A percentile compares a stretch with the other conserved stretches of the same genome.
phyloP scores from a whole-genome alignment of 2,329 filamentous ascomycete genomes.

The Phyllosticta capitalensis region DNA sequence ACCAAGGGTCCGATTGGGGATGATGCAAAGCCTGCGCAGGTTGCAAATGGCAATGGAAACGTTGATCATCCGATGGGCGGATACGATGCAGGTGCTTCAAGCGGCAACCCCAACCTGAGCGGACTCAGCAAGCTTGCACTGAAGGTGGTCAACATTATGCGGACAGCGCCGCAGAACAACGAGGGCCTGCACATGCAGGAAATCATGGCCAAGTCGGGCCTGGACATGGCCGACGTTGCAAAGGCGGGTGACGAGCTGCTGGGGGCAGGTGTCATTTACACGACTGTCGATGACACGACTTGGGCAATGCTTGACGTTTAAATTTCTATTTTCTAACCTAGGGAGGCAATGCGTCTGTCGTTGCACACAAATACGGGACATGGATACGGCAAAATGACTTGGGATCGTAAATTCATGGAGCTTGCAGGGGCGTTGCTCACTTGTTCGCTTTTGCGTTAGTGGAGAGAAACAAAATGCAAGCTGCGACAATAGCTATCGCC shows the following conservation, averaged over 20 bases:
- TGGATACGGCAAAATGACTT: background rate
- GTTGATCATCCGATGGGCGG: conserved; percentile 17
- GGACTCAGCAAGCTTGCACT: conserved; percentile 44
- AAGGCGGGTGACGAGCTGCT: conserved; percentile 75
- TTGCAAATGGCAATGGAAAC: conserved; percentile 4
- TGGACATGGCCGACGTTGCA: conserved; percentile 62
- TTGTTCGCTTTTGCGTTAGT: conserved; percentile 21
- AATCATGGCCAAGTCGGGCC: conserved; percentile 55
- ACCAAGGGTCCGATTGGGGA: conserved; percentile 54
- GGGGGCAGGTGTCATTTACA: conserved; percentile 66
- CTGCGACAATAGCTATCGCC: conserved; percentile 30
- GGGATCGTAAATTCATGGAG: background rate
- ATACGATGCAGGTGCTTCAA: background rate
- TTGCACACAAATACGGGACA: background rate
- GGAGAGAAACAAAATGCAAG: conserved; percentile 33
- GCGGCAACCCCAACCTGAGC: conserved; percentile 14
- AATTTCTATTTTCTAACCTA: background rate
- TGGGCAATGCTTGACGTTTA: conserved; percentile 73
- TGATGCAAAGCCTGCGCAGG: conserved; percentile 25
- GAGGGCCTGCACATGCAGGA: conserved; percentile 77
- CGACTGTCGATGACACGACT: conserved; percentile 86
- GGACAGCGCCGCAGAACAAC: conserved; percentile 57
- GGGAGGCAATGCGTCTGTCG: background rate
- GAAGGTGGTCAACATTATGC: conserved; percentile 63
- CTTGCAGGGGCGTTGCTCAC: background rate